These are phyloP conservation scores for Hyphopichia pseudoburtonii DNA, from an alignment of 1,139 yeast species.

Conservation along the genomic window DNA sequence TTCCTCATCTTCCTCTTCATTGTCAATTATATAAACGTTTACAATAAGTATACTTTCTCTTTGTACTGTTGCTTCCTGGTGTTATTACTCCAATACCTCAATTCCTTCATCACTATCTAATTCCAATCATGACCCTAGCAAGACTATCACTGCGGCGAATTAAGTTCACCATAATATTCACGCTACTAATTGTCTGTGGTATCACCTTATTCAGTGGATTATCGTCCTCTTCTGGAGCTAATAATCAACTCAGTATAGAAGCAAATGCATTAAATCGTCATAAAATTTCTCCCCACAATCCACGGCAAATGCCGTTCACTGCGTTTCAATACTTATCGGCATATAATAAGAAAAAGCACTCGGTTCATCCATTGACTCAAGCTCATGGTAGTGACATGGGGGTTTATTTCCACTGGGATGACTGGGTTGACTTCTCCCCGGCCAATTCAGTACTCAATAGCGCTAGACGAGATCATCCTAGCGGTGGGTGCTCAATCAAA, in stretches of 20 bases:
- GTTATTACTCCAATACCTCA: too few relatives aligned
- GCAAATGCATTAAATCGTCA: background rate
- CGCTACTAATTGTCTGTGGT: too few relatives aligned
- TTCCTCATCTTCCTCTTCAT: too few relatives aligned
- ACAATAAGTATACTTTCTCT: too few relatives aligned
- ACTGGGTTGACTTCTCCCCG: slow-evolving; percentile 36
- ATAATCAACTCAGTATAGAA: background rate
- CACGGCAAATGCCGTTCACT: background rate
- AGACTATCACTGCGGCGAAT: too few relatives aligned
- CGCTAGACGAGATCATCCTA: slow-evolving; percentile 18
- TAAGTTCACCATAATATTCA: background rate
- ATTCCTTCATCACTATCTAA: too few relatives aligned
- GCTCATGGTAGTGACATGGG: slow-evolving; percentile 15
- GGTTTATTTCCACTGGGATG: slow-evolving; percentile 43
- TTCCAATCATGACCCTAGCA: too few relatives aligned
- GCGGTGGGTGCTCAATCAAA: slow-evolving; percentile 24
- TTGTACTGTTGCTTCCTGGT: too few relatives aligned
- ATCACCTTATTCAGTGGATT: too few relatives aligned
- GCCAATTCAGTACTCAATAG: slow-evolving; percentile 22
- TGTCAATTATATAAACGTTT: too few relatives aligned
- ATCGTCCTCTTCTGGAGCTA: too few relatives aligned
- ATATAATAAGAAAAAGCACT: slow-evolving; percentile 3
- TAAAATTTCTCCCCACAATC: background rate
- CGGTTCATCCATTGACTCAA: slow-evolving; percentile 3
- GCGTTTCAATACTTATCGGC: background rate